Evolutionary conservation across 805 yeast genomes (phyloP).

Genomic region (Cyberlindnera veronae): DNA sequence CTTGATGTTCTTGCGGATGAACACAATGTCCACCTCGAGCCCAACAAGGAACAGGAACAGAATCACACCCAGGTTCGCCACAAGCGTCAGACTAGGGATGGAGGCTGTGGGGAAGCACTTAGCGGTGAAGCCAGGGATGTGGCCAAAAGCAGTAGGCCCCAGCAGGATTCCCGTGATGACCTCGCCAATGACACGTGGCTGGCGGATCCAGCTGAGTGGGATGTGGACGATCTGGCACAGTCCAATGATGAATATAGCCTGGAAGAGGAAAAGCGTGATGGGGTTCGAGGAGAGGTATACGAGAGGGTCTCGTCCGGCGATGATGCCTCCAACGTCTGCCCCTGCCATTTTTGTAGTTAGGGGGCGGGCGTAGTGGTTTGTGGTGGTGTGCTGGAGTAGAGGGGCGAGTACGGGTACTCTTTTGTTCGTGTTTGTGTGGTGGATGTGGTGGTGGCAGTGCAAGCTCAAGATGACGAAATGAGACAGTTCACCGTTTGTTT

Average conservation of each 20-base stretch:
- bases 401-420: too few species aligned
- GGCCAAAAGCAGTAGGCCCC: constrained; percentile 76
- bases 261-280: constrained; percentile 66
- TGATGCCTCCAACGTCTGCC: constrained; percentile 54
- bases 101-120: constrained; percentile 64
- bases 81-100: constrained; percentile 58
- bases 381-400: not conserved
- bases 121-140: constrained; percentile 60
- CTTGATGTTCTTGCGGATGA: constrained; percentile 54
- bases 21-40: constrained; percentile 68
- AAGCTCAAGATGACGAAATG: too few species aligned
- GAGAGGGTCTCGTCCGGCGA: constrained; percentile 70
- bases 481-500: too few species aligned
- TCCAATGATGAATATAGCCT: constrained; percentile 56
- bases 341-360: constrained; percentile 1
- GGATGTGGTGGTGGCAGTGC: too few species aligned
- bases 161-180: constrained; percentile 72
- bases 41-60: constrained; percentile 75
- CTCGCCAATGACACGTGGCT: constrained; percentile 81
- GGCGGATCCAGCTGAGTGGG: constrained; percentile 59
- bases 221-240: constrained; percentile 58
- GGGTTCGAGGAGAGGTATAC: constrained; percentile 57
- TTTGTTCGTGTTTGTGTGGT: too few species aligned
- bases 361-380: not conserved
- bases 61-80: constrained; percentile 73